Base-by-base conservation (phyloP, 2,329 filamentous ascomycete species). In the Paecilomyces dactylethromorphus region DNA sequence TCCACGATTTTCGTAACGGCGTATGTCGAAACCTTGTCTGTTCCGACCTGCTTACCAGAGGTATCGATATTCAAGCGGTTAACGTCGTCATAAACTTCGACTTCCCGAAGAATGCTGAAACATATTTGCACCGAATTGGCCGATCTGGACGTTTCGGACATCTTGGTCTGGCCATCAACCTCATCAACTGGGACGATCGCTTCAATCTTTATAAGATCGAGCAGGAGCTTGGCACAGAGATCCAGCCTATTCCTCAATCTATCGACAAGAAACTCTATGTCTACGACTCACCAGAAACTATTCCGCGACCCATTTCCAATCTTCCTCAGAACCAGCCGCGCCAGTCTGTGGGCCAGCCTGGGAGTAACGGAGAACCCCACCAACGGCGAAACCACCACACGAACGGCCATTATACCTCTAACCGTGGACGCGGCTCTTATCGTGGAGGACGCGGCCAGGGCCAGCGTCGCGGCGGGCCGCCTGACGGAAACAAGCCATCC, bases 31-130 rank as follows among this genome's bases (percentile, higher is more conserved):
- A 99, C 74, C 86, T 99, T 39, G 94, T 99, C 63, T 99, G 94
- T 78, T 99, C 95, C 2, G 94, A 99, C 78, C 83, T 99, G 45
- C 84, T 99, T 64, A 99, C 94, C 63, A 92, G 94, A 78, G 94
- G 94, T 86, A 99, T 99, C 70, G 94, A 99, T 78, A 99, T 99
- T 65, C 94, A 99, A 77, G 94, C 94, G 57, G 94, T 99, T 71
- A 99, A 99, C 69, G 94, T 99, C 58, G 94, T 99, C 73, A 99
- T 99, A 85, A 99, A 99, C 81, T 99, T 99, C 71, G 94, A 99
- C 71, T 99, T 99, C 75, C 94, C 94, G 57, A 99, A 99, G 81
- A 99, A 99, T 70, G 95, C 94, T 15, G 94, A 99, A 79, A 99
- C 94, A 0, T 99, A 99, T 73, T 87, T 99, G 59, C 94, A 99